Base-by-base conservation (phyloP, 805 yeast genomes). In the Hermanozyma aechmeae region DNA sequence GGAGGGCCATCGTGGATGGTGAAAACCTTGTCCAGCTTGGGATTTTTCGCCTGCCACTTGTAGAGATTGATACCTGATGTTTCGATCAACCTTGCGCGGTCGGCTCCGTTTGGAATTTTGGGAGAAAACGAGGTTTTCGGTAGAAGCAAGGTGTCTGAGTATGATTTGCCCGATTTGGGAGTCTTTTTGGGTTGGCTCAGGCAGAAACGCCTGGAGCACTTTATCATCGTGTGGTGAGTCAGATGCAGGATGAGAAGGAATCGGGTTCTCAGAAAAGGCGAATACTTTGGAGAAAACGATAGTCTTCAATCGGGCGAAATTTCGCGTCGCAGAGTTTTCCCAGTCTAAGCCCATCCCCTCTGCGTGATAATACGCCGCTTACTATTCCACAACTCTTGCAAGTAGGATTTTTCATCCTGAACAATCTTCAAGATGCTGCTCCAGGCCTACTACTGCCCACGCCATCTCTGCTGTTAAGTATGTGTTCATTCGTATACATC, bases 1-100 rank as follows among this genome's bases (percentile, higher is more conserved):
- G 99, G 99, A 0, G 99, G 99, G 0, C 99, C 99, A 56, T 92
- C 99, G 43, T 87, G 96, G 1, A 92, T 58, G 2, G 79, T 68
- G 43, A 80, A 89, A 20, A 67, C 38, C 13, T 71, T 23, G 5
- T 31, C 26, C 26, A 20, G 27, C 10, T 26, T 16, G 8, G 34
- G 16, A n/a, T 43, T 27, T 23, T 37, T 28, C 15, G 46, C 41
- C 28, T 59, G 96, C 75, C 84, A 68, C 9, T 58, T 44, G 52
- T 89, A 89, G 12, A 89, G 58, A 2, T 66, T 61, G 15, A 67
- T 62, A 3, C 86, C 71, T 0, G 77, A 54, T 35, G 68, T 64
- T 8, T 76, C 73, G 9, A 76, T 60, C 6, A 62, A 42, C 10
- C 25, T 24, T 5, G 38, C 34, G 61, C 58, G 36, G 44, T 61